Base-by-base conservation (phyloP, 2,329 filamentous ascomycete genomes). In the Arthrobotrys pseudoclavata region DNA sequence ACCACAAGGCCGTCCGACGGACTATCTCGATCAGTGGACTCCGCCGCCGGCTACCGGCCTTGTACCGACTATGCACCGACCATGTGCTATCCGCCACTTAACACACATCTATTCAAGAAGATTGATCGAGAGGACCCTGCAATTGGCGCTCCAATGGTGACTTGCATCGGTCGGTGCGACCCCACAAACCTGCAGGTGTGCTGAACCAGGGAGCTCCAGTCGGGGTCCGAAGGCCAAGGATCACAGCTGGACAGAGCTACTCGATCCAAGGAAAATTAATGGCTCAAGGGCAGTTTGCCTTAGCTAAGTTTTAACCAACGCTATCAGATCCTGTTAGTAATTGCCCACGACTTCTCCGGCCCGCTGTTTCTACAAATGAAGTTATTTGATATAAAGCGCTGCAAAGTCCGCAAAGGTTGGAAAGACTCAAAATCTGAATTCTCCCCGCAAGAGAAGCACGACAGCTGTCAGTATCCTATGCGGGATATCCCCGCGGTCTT, bases 391-490 rank as follows among this genome's bases (percentile, higher is more conserved):
- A 34, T 57, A 53, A 53, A 53, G 26, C 50, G 22, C 47, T 26
- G 47, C 20, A 15, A 26, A 12, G 26, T 53, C 24, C 24, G 13
- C 13, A 18, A 53, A 20, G n/a, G 42, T 9, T 18, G 15, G n/a
- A 26, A 9, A 10, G 50, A 15, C 37, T 40, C 37, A 40, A 40
- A 40, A 34, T 34, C 31, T 9, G 31, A 34, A 34, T 34, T 34
- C 31, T 34, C 31, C n/a, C 12, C 31, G 31, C 31, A 34, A 53
- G 26, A 34, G 24, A 31, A 7, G 50, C 50, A 45, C 42, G 52
- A 57, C 52, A 57, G 52, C n/a, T 57, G 52, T 34, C 52, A 57
- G n/a, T 57, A 57, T 57, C 52, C 52, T 57, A 20, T 37, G 29
- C 13, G n/a, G 18, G 52, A 20, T 53, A 29, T 57, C 50, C 22